Conservation (phyloP, 306 rosid species). For the Quillaja saponaria region DNA sequence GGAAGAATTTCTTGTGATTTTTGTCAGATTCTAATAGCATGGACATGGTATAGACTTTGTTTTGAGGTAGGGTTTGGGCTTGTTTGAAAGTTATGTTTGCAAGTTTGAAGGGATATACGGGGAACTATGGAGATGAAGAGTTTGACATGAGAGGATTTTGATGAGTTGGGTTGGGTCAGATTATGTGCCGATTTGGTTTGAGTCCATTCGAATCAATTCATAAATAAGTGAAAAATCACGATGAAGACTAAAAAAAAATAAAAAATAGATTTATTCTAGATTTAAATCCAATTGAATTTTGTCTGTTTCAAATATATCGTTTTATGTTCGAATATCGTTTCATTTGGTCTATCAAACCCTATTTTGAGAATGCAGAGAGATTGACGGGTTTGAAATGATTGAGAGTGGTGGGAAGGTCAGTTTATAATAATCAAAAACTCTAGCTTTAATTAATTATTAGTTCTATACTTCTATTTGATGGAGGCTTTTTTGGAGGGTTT, state of each 20-base stretch:
- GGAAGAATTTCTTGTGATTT: constrained; percentile 63
- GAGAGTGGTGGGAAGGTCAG: constrained; percentile 58
- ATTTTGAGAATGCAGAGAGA: constrained; percentile 53
- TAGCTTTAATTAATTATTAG: no score
- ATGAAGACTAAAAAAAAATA: no score
- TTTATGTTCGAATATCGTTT: no score
- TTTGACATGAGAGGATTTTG: constrained; percentile 29
- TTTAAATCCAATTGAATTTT: no score
- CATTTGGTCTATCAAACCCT: no score
- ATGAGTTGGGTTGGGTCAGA: no score
- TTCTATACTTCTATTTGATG: constrained; percentile 58
- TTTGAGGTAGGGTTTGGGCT: constrained; percentile 7
- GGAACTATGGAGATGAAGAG: constrained; percentile 28
- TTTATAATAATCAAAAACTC: constrained; percentile 46
- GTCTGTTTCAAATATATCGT: no score
- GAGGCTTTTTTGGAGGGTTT: constrained; percentile 48
- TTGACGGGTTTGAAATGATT: constrained; percentile 65
- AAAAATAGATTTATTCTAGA: no score
- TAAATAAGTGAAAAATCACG: no score
- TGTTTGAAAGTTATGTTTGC: constrained; percentile 28
- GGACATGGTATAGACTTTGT: constrained; percentile 55
- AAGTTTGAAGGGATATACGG: constrained; percentile 25
- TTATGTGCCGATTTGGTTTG: no score
- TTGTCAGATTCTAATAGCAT: constrained; percentile 54
- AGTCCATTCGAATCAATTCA: no score